Conservation (phyloP, 352 stramenopile genomes). For the Aphanomyces astaci region DNA sequence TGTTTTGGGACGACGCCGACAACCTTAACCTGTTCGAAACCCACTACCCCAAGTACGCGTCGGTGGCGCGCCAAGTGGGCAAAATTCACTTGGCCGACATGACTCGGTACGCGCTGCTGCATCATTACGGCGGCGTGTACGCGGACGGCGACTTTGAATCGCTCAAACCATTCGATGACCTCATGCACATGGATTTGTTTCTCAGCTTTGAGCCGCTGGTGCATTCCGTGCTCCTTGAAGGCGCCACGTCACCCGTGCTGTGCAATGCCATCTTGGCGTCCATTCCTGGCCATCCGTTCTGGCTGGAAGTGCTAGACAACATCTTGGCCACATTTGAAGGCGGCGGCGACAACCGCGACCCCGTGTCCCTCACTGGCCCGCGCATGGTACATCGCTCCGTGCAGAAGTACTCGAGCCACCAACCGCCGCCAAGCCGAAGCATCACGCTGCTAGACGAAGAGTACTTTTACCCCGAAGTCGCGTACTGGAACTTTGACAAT, state of each 20-base stretch:
- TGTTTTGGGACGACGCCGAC: slow-evolving; percentile 54
- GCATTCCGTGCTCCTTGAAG: slow-evolving; percentile 44
- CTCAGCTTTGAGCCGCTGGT: slow-evolving; percentile 38
- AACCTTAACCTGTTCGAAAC: slow-evolving; percentile 42
- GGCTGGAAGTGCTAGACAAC: slow-evolving; percentile 38
- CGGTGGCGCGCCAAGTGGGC: slow-evolving; percentile 31
- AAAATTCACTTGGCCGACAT: slow-evolving; percentile 49
- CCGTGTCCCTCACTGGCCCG: slow-evolving; percentile 41
- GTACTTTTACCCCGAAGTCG: slow-evolving; percentile 51
- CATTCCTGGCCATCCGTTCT: slow-evolving; percentile 39
- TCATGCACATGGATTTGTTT: slow-evolving; percentile 32
- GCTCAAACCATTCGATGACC: slow-evolving; percentile 31
- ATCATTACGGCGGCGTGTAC: slow-evolving; percentile 44
- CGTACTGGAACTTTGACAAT: slow-evolving; percentile 35
- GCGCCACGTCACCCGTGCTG: slow-evolving; percentile 26
- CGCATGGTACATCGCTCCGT: slow-evolving; percentile 41
- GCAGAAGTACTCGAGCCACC: background rate
- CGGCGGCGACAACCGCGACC: slow-evolving; percentile 18
- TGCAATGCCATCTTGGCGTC: slow-evolving; percentile 56
- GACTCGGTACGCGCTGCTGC: slow-evolving; percentile 43
- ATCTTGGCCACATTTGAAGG: slow-evolving; percentile 40
- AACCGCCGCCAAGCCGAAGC: slow-evolving; percentile 9
- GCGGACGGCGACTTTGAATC: slow-evolving; percentile 52
- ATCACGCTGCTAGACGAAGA: slow-evolving; percentile 33
- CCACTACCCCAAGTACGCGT: slow-evolving; percentile 38